A percentile compares a stretch with the other conserved stretches of the same genome.
phyloP scores from a whole-genome alignment of 441 rosid genomes.

The Sinapis alba region DNA sequence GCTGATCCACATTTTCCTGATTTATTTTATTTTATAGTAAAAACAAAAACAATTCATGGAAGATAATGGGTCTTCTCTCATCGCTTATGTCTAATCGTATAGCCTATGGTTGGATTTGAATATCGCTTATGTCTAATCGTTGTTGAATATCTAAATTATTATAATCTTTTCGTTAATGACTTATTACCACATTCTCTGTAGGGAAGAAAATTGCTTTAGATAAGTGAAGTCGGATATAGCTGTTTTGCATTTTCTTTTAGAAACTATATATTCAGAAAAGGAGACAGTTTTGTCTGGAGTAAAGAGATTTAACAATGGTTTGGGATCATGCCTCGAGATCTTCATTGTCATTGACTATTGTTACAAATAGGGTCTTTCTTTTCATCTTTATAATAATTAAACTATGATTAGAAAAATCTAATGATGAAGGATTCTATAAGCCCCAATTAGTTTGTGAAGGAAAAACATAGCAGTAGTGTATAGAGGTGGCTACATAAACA shows the following conservation, averaged over 20 bases:
- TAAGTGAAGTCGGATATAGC: slow-evolving; percentile 13
- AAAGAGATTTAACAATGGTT: slow-evolving; percentile 16
- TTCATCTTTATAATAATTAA: slow-evolving; percentile 11
- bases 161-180: background rate
- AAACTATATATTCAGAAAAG: slow-evolving; percentile 5
- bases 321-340: slow-evolving; percentile 19
- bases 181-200: slow-evolving; percentile 13
- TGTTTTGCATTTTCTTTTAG: slow-evolving; percentile 22
- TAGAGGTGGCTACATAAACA: slow-evolving; percentile 25
- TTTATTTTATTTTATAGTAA: slow-evolving; percentile 1
- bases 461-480: slow-evolving; percentile 10
- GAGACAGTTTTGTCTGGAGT: slow-evolving; percentile 19
- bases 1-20: slow-evolving; percentile 18
- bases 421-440: background rate
- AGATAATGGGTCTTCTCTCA: slow-evolving; percentile 29
- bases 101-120: slow-evolving; percentile 6
- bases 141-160: slow-evolving; percentile 21
- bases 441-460: slow-evolving; percentile 9
- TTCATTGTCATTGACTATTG: slow-evolving; percentile 22
- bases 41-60: background rate
- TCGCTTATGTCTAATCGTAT: slow-evolving; percentile 15
- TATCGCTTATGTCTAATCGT: slow-evolving; percentile 17
- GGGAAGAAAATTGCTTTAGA: slow-evolving; percentile 14
- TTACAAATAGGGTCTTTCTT: slow-evolving; percentile 13
- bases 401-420: background rate